A percentile compares a stretch with the other conserved stretches of the same genome.
phyloP scores from a whole-genome alignment of 2,329 filamentous ascomycete species.

The Fonsecaea erecta region DNA sequence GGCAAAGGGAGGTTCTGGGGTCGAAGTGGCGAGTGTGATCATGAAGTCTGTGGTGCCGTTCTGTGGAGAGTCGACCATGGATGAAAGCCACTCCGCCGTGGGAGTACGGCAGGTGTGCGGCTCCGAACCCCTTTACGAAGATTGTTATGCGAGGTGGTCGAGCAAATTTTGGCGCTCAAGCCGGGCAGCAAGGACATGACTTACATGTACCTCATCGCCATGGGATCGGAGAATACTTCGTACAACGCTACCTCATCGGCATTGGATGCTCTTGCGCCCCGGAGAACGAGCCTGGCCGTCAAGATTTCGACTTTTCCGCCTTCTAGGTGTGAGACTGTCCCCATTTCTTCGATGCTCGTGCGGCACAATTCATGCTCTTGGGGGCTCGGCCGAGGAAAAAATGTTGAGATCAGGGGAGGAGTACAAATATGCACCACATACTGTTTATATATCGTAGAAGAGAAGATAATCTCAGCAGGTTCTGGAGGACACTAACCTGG shows the following conservation, averaged over 20 bases:
- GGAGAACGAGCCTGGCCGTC: slow-evolving; percentile 30
- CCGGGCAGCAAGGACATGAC: not conserved
- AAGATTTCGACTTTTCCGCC: slow-evolving; percentile 21
- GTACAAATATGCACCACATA: not conserved
- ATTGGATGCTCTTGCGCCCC: slow-evolving; percentile 15
- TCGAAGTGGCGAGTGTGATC: slow-evolving; percentile 22
- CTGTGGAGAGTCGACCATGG: slow-evolving; percentile 21
- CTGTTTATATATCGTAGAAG: not conserved
- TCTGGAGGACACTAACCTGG: not conserved
- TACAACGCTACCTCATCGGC: slow-evolving; percentile 20
- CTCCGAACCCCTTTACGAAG: slow-evolving; percentile 20
- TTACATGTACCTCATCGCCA: slow-evolving; percentile 35
- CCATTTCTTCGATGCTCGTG: not conserved
- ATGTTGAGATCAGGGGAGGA: not conserved
- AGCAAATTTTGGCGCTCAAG: not conserved
- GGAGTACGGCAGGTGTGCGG: slow-evolving; percentile 19
- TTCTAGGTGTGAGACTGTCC: slow-evolving; percentile 1
- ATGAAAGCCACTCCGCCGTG: slow-evolving; percentile 24
- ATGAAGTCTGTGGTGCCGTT: slow-evolving; percentile 34
- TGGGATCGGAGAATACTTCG: slow-evolving; percentile 30
- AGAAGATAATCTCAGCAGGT: not conserved
- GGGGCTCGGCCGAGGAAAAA: not conserved
- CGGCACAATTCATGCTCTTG: not conserved
- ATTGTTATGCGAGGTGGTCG: not conserved
- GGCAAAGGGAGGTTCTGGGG: not conserved